phyloP scores from a whole-genome alignment of 768 basidiomycete species.

The Suillus hirtellus region DNA sequence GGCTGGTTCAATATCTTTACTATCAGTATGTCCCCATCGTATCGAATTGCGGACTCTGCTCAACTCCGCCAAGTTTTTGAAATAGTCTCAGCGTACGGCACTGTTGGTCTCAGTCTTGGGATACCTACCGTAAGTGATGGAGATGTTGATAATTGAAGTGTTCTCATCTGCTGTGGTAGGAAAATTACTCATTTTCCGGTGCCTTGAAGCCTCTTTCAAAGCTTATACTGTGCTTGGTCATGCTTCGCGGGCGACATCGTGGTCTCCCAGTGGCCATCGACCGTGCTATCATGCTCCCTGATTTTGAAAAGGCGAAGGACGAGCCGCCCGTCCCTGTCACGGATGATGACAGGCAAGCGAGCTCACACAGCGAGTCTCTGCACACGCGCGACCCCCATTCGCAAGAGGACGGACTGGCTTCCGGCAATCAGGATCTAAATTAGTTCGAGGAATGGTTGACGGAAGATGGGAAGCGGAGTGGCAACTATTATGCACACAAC shows the following conservation, averaged over 20 bases:
- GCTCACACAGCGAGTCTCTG: neutral
- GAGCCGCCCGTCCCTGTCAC: conserved; percentile 10
- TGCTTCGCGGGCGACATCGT: conserved; percentile 93
- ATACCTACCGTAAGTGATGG: conserved; percentile 62
- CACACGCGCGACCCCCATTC: neutral
- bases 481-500: conserved; percentile 3
- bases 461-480: neutral
- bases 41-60: neutral
- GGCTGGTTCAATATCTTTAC: conserved; percentile 85
- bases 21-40: conserved; percentile 52
- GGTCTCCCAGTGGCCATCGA: conserved; percentile 88
- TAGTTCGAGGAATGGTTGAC: neutral
- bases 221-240: conserved; percentile 81
- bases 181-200: conserved; percentile 80
- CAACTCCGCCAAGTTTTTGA: conserved; percentile 66
- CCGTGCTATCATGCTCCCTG: conserved; percentile 83
- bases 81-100: conserved; percentile 84
- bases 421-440: neutral
- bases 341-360: conserved; percentile 18
- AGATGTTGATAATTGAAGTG: neutral
- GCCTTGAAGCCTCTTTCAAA: conserved; percentile 82
- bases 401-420: neutral
- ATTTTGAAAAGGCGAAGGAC: conserved; percentile 42
- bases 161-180: conserved; percentile 41
- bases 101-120: conserved; percentile 88